These are phyloP conservation scores for Fusarium brachygibbosum DNA, from an alignment of 2,329 filamentous ascomycete species.

Conservation along the genomic window DNA sequence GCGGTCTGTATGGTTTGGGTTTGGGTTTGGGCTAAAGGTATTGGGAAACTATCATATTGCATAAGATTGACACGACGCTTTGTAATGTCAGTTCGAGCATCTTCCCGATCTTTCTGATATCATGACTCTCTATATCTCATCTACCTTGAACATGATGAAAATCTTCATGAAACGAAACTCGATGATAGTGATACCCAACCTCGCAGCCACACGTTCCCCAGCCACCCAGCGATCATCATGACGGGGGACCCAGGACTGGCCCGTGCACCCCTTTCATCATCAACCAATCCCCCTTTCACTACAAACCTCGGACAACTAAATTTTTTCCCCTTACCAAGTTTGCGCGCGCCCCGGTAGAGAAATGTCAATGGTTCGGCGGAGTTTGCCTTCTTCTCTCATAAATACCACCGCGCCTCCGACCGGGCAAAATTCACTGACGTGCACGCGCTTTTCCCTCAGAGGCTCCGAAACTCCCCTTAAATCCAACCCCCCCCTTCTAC, in stretches of 20 bases:
- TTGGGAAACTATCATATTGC: background rate
- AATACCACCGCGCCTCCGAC: slow-evolving; percentile 62
- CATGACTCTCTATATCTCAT: background rate
- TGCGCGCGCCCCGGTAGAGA: slow-evolving; percentile 55
- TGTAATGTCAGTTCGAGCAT: background rate
- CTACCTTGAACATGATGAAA: background rate
- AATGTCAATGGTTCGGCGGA: slow-evolving; percentile 55
- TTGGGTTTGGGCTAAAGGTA: background rate
- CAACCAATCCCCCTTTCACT: slow-evolving; percentile 21
- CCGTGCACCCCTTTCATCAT: slow-evolving; percentile 31
- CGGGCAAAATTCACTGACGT: slow-evolving; percentile 60
- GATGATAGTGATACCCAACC: slow-evolving; percentile 24
- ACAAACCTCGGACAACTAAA: slow-evolving; percentile 53
- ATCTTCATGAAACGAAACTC: background rate
- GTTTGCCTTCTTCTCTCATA: slow-evolving; percentile 59
- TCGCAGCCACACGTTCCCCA: slow-evolving; percentile 19
- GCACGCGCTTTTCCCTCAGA: slow-evolving; percentile 62
- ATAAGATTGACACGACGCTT: background rate
- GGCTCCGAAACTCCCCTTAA: slow-evolving; percentile 54
- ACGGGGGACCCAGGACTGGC: background rate
- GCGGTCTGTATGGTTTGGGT: background rate
- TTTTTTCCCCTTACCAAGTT: slow-evolving; percentile 54
- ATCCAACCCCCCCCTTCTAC: slow-evolving; percentile 42
- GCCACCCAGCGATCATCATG: slow-evolving; percentile 28
- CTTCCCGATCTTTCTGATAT: background rate